Evolutionary conservation across 257 asterid genomes (phyloP).

Genomic region (Solanum pinnatisectum): DNA sequence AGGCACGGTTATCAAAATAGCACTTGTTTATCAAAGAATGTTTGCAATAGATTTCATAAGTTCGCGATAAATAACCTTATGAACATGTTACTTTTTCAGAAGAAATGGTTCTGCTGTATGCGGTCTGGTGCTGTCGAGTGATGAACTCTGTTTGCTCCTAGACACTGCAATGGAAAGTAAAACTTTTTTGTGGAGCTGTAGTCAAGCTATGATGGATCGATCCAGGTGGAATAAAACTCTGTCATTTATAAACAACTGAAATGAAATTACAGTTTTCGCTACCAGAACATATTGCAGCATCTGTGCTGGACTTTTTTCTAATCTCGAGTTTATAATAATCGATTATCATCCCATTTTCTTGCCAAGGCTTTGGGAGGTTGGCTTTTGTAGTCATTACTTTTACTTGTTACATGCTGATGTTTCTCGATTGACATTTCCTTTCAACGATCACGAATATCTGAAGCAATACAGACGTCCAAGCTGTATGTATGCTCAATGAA

Average conservation of each 20-base stretch:
- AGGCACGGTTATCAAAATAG: neutral
- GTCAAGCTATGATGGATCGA: slow-evolving; percentile 21
- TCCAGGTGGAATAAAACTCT: slow-evolving; percentile 5
- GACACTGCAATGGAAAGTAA: slow-evolving; percentile 5
- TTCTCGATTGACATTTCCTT: neutral
- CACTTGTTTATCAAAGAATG: neutral
- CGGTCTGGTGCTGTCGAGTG: slow-evolving; percentile 53
- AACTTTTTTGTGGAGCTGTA: slow-evolving; percentile 11
- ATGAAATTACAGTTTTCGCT: neutral
- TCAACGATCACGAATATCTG: neutral
- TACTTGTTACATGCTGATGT: neutral
- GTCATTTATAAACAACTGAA: neutral
- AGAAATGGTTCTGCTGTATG: slow-evolving; percentile 89
- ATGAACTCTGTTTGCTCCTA: slow-evolving; percentile 34
- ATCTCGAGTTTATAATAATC: neutral
- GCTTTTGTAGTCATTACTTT: neutral
- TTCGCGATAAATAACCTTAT: neutral
- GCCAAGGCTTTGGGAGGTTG: neutral
- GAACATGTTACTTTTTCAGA: slow-evolving; percentile 36
- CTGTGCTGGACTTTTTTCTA: neutral
- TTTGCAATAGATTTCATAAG: neutral
- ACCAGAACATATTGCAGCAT: neutral
- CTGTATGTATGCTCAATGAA: neutral
- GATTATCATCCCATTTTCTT: neutral
- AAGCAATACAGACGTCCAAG: neutral